Evolutionary conservation across 2,329 filamentous ascomycete species (phyloP).

Genomic region (Alternaria hordeiaustralica): DNA sequence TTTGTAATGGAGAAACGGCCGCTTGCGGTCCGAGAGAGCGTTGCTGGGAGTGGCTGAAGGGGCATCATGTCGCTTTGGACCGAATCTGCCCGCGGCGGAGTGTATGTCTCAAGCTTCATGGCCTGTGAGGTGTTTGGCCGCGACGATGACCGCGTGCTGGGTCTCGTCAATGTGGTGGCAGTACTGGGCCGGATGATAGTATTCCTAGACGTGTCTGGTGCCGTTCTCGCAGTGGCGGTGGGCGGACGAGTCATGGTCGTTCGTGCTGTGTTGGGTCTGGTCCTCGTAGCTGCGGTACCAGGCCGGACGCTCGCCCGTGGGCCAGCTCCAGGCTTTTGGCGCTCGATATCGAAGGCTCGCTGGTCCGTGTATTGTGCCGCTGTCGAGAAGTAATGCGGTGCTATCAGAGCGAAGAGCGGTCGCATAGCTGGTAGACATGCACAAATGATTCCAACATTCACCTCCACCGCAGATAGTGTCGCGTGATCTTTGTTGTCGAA

Average conservation of each 20-base stretch:
- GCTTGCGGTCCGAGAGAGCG: slow-evolving; percentile 18
- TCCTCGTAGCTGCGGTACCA: slow-evolving; percentile 1
- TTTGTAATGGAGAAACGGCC: slow-evolving; percentile 8
- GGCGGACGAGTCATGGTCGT: not conserved
- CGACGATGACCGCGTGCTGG: not conserved
- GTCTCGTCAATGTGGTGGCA: not conserved
- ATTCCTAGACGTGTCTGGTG: not conserved
- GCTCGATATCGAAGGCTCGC: slow-evolving; percentile 29
- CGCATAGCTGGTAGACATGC: slow-evolving; percentile 47
- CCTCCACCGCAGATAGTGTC: slow-evolving; percentile 42
- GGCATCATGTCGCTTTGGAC: not conserved
- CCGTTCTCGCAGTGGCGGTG: not conserved
- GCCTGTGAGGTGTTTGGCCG: not conserved
- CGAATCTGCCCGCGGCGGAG: not conserved
- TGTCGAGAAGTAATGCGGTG: slow-evolving; percentile 47
- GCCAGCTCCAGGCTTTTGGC: slow-evolving; percentile 18
- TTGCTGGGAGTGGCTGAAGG: slow-evolving; percentile 8
- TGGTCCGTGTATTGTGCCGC: slow-evolving; percentile 20
- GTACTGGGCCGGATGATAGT: not conserved
- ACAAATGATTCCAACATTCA: slow-evolving; percentile 44
- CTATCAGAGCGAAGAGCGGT: slow-evolving; percentile 42
- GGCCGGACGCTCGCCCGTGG: slow-evolving; percentile 16
- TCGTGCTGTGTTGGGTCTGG: slow-evolving; percentile 9
- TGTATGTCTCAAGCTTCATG: not conserved
- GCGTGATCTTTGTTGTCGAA: slow-evolving; percentile 44